A percentile compares a stretch with the other conserved stretches of the same genome.
Evolutionary conservation across 768 basidiomycete species (phyloP).

Genomic region (Mycena indigotica): DNA sequence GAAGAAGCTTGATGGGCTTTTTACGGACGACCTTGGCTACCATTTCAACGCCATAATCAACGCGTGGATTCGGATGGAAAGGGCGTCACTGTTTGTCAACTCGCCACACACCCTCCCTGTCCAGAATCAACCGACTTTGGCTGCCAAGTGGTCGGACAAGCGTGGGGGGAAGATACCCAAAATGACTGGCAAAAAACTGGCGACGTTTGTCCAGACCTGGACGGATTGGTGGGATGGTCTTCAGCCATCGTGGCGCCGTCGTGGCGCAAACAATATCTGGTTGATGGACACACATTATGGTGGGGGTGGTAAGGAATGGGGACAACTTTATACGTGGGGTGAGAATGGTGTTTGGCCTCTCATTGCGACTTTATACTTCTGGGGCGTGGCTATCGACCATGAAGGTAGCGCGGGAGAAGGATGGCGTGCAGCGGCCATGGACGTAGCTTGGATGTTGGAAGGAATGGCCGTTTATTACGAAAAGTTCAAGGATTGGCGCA

Average conservation of each 20-base stretch:
- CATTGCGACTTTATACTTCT: slow-evolving; percentile 2
- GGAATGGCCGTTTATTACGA: slow-evolving; percentile 12
- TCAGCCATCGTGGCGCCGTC: slow-evolving; percentile 6
- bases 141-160: no score
- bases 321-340: slow-evolving; percentile 5
- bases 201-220: background rate
- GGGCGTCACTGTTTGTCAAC: background rate
- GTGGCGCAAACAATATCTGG: background rate
- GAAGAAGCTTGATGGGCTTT: background rate
- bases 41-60: background rate
- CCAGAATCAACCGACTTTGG: no score
- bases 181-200: slow-evolving; percentile 2
- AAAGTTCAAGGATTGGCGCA: background rate
- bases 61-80: background rate
- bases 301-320: slow-evolving; percentile 6
- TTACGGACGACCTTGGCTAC: background rate
- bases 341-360: background rate
- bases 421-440: background rate
- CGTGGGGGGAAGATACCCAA: no score
- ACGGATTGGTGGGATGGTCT: slow-evolving; percentile 6
- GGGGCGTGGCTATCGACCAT: background rate
- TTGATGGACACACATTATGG: background rate
- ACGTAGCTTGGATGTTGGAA: slow-evolving; percentile 7
- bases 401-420: background rate
- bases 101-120: background rate